Conservation (phyloP, 495 filamentous ascomycete genomes). For the Acidomyces sp. region DNA sequence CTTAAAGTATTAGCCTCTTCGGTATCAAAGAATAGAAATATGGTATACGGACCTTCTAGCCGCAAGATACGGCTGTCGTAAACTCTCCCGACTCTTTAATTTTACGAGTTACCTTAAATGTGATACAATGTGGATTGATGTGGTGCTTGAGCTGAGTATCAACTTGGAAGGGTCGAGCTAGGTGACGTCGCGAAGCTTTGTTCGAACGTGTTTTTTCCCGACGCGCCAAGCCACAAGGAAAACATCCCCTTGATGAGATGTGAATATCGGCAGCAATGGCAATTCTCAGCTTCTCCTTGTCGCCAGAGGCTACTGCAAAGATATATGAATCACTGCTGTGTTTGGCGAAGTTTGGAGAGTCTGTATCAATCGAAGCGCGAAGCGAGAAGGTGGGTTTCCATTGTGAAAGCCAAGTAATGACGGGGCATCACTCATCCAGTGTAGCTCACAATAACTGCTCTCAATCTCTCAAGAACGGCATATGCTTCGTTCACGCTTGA, state of each 20-base stretch:
- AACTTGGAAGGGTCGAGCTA: neutral
- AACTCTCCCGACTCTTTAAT: too few species aligned
- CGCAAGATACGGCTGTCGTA: too few species aligned
- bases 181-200: neutral
- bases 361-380: constrained; percentile 74
- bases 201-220: neutral
- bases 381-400: constrained; percentile 42
- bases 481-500: constrained; percentile 73
- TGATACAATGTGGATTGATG: too few species aligned
- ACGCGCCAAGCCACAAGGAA: neutral
- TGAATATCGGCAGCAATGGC: constrained; percentile 41
- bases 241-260: neutral
- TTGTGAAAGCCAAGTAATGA: too few species aligned
- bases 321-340: constrained; percentile 79
- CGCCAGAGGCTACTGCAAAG: constrained; percentile 55
- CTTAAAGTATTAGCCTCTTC: too few species aligned
- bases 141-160: too few species aligned
- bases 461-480: constrained; percentile 88
- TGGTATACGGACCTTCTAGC: too few species aligned
- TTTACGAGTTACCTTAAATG: too few species aligned
- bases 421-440: too few species aligned
- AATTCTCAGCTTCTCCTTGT: constrained; percentile 64
- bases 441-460: constrained; percentile 65
- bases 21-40: too few species aligned
- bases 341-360: constrained; percentile 84